These are phyloP conservation scores for Lactarius trivialis DNA, from an alignment of 768 basidiomycete species.

Conservation along the genomic window DNA sequence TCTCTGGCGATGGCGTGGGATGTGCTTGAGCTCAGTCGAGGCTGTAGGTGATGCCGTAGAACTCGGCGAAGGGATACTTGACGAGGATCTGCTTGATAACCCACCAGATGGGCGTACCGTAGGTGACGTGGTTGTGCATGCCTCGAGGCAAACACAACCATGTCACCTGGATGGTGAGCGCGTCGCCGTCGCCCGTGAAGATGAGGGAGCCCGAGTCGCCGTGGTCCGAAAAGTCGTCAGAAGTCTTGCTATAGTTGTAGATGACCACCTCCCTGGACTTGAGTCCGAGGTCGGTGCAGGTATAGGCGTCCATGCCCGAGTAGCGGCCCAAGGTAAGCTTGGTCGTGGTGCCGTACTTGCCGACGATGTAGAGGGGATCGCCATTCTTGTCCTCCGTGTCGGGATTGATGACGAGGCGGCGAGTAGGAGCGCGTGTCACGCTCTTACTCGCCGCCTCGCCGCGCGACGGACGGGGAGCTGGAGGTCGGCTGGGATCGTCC, in stretches of 20 bases:
- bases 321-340: no score
- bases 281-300: conserved; percentile 23
- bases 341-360: conserved; percentile 29
- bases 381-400: no score
- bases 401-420: conserved; percentile 29
- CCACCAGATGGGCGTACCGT: conserved; percentile 25
- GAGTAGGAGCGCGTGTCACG: conserved; percentile 23
- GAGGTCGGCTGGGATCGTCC: conserved; percentile 29
- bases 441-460: no score
- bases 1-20: background rate
- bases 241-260: conserved; percentile 31
- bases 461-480: conserved; percentile 31
- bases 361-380: no score
- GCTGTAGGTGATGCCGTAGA: conserved; percentile 22
- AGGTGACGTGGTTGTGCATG: conserved; percentile 25
- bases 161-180: conserved; percentile 26
- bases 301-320: no score
- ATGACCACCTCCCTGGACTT: conserved; percentile 33
- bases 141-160: conserved; percentile 27
- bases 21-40: background rate
- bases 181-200: conserved; percentile 29
- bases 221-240: conserved; percentile 31
- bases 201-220: conserved; percentile 40
- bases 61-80: conserved; percentile 23
- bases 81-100: conserved; percentile 27